Percentiles rank a stretch among this genome's conserved stretches.
Evolutionary conservation across 2,329 filamentous ascomycete genomes (phyloP).

Genomic region (Alternaria angustiovoidea): DNA sequence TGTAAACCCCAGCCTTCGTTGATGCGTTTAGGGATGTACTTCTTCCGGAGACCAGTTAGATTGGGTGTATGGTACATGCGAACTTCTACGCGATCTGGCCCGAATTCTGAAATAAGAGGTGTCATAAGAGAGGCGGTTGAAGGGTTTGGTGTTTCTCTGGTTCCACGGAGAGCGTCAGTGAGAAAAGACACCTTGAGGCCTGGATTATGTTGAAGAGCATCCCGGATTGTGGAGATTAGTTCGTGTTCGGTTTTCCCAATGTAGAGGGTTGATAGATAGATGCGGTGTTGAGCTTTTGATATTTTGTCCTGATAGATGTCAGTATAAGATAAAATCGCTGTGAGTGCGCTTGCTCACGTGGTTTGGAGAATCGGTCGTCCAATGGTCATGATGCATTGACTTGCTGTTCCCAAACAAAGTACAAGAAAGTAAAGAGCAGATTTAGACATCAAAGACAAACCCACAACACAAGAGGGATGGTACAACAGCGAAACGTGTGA

Average conservation of each 20-base stretch:
- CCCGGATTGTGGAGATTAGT: slow-evolving; percentile 78
- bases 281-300: slow-evolving; percentile 74
- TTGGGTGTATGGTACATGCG: slow-evolving; percentile 99
- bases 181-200: slow-evolving; percentile 84
- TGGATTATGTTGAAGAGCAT: slow-evolving; percentile 77
- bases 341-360: slow-evolving; percentile 4
- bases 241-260: slow-evolving; percentile 94
- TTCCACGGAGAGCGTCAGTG: slow-evolving; percentile 90
- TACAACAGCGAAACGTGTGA: neutral
- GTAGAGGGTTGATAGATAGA: slow-evolving; percentile 96
- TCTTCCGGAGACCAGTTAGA: slow-evolving; percentile 84
- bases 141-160: slow-evolving; percentile 83
- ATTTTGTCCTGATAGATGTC: slow-evolving; percentile 68
- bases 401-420: neutral
- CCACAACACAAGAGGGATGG: neutral
- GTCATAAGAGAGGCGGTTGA: slow-evolving; percentile 90
- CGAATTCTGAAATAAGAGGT: slow-evolving; percentile 84
- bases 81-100: slow-evolving; percentile 83
- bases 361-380: too few relatives aligned
- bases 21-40: slow-evolving; percentile 83
- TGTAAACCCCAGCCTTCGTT: slow-evolving; percentile 99
- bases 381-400: neutral
- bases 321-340: slow-evolving; percentile 1
- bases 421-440: neutral
- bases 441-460: neutral